Evolutionary conservation across 805 yeast species (phyloP), one percentile per base, ranked within the genome.

Genomic region (Candida khao-thaluensis): DNA sequence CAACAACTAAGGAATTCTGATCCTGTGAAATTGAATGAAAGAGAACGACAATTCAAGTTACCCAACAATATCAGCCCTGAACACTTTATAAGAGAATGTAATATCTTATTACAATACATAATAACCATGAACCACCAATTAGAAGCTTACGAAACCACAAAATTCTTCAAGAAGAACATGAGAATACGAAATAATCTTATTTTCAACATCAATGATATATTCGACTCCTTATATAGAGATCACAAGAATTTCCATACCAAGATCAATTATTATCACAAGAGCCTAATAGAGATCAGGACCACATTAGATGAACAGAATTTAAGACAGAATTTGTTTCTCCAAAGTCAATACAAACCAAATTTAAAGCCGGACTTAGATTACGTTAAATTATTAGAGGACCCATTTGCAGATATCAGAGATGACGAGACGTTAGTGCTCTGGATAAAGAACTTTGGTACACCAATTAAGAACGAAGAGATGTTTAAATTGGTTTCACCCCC

Each of bases 61-160:
- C 42, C 42, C 4, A 20, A 26, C 5, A 33, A 33, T n/a, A 41
- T 55, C 23, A 49, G 53, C 6, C 61, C 69, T 4, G 72, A 67
- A 26, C 52, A 54, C 48, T 51, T 68, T 9, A 49, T 66, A 20
- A 50, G 65, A 35, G 74, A 68, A 40, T 64, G 62, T 18, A 61
- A 65, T 27, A 53, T 50, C 35, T 53, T 68, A 17, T 52, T 68
- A 5, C 69, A 63, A 42, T 57, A 60, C 37, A 52, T 67, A 6
- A 64, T 68, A 9, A 47, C 42, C 29, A 38, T 64, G 35, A 57
- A 61, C 38, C 54, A 50, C 8, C 57, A 57, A 16, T 35, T 59
- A 14, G 64, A 57, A 12, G 47, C 46, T 30, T 44, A 41, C 20
- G 43, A 42, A 15, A 45, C 41, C 12, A 37, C 45, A 3, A 35